Percentiles rank a stretch among this genome's conserved stretches.
Evolutionary conservation across 176 grass and related monocot genomes (phyloP).

Genomic region (Neostapfia colusana): DNA sequence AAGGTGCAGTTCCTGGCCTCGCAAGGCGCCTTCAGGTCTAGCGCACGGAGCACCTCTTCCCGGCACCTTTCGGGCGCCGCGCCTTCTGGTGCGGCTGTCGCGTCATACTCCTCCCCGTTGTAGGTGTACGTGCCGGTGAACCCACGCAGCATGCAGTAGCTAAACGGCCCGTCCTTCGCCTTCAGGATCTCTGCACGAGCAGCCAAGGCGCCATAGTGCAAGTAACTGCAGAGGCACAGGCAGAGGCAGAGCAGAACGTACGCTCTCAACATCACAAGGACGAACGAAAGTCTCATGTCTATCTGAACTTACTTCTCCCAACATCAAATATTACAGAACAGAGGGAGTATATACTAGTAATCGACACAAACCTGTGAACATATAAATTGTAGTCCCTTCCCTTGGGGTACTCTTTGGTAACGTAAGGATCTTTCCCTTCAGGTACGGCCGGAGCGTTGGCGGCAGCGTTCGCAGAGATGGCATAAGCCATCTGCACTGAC

Average conservation of each 20-base stretch:
- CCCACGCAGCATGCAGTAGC: slow-evolving; percentile 52
- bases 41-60: slow-evolving; percentile 1
- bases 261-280: no score
- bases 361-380: slow-evolving; percentile 56
- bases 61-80: background rate
- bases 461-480: slow-evolving; percentile 36
- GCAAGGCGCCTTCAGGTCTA: slow-evolving; percentile 19
- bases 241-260: background rate
- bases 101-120: background rate
- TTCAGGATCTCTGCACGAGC: slow-evolving; percentile 48
- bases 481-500: slow-evolving; percentile 60
- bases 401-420: slow-evolving; percentile 42
- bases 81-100: background rate
- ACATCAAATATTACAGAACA: no score
- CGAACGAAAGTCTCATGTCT: no score
- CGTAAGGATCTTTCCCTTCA: slow-evolving; percentile 34
- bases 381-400: slow-evolving; percentile 52
- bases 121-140: slow-evolving; percentile 43
- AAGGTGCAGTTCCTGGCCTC: slow-evolving; percentile 36
- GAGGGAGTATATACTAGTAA: no score
- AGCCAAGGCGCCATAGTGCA: slow-evolving; percentile 50
- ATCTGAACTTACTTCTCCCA: no score
- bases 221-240: slow-evolving; percentile 51
- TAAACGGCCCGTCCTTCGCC: slow-evolving; percentile 31
- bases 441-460: slow-evolving; percentile 38